Base-by-base conservation (phyloP, 331 rosid species). In the Rhamnella rubrinervis region DNA sequence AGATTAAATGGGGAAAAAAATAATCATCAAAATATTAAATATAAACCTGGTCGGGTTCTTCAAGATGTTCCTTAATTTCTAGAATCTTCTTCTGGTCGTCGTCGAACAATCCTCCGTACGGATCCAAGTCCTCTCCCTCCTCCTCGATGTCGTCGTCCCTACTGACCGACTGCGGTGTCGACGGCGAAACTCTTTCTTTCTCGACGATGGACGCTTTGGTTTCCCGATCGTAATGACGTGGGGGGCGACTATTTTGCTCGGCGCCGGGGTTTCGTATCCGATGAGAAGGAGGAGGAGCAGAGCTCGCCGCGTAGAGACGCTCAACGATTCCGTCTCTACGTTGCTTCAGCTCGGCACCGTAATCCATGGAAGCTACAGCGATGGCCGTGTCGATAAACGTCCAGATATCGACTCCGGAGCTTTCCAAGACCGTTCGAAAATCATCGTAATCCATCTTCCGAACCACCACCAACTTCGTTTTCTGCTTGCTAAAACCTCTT, bases 61-160 rank as follows among this genome's bases (percentile, higher is more conserved):
- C 97, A 51, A 95, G 93, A 26, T 77, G 92, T 65, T 89, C 96
- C 75, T 87, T 95, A 39, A 87, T 89, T 47, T 91, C 99, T 12
- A 95, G 82, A 83, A 95, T 78, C 83, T 72, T 91, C 90, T 85
- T 95, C 70, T 85, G 96, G 59, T 91, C 96, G 64, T 89, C 97
- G 5, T 95, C 96, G 59, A 95, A 89, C 87, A 89, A 75, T 4
- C 92, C 96, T 16, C 80, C 96, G 39, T 75, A 89, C 8, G 93
- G 96, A 82, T 91, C 99, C 61, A 83, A 4, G 6, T 81, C 35
- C 35, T 31, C 35, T 31, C 35, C 86, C 18, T 85, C 89, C 6
- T 56, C 82, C 1, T 77, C 86, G 18, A 76, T 58, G 11, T 50
- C 70, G 6, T 79, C 79, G 8, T 70, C 91, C 63, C 79, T 63